Evolutionary conservation across 2,329 filamentous ascomycete genomes (phyloP), one percentile per base, ranked within the genome.

Genomic region (Leptographium flavum): DNA sequence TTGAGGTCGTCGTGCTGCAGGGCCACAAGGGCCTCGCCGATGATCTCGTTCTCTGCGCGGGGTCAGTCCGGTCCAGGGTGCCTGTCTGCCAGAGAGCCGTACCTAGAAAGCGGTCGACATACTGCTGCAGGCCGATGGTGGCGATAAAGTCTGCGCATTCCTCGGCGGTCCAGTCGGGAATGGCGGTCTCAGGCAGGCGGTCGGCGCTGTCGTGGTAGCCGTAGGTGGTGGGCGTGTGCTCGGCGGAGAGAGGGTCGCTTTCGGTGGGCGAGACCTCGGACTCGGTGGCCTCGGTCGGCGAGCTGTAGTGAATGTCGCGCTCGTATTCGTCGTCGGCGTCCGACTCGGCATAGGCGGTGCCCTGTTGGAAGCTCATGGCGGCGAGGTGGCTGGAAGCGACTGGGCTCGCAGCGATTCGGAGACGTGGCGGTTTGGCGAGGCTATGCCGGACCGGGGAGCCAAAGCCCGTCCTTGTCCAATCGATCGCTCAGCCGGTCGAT

Each of bases 1-100:
- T 93, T 94, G 55, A 98, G 69, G 60, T 96, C 90, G 47, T 94
- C 85, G 60, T 96, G 92, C 51, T 84, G 82, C 51, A 98, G 68
- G 35, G 86, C 86, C 47, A 94, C 78, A 50, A 98, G 69, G 43
- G 86, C 90, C 60, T 96, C 87, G 52, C 92, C 92, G 32, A 88
- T 82, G 55, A 98, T 93, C 52, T 87, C 87, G 59, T 98, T 94
- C 57, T 95, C 92, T 92, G 25, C 8, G 22, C n/a, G 9, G n/a
- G 8, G 14, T 37, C 32, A 33, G 30, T 11, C 13, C 60, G n/a
- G 28, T 19, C 17, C 39, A 7, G 13, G 14, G 21, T 8, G 38
- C 7, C 23, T 8, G 21, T 37, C 10, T n/a, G n/a, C n/a, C n/a
- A n/a, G n/a, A n/a, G n/a, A n/a, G 71, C 80, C 57, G 27, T 68